Percentiles rank a stretch among this genome's conserved stretches.
phyloP scores from a whole-genome alignment of 2,329 filamentous ascomycete species.

The Ambrosiella xylebori region DNA sequence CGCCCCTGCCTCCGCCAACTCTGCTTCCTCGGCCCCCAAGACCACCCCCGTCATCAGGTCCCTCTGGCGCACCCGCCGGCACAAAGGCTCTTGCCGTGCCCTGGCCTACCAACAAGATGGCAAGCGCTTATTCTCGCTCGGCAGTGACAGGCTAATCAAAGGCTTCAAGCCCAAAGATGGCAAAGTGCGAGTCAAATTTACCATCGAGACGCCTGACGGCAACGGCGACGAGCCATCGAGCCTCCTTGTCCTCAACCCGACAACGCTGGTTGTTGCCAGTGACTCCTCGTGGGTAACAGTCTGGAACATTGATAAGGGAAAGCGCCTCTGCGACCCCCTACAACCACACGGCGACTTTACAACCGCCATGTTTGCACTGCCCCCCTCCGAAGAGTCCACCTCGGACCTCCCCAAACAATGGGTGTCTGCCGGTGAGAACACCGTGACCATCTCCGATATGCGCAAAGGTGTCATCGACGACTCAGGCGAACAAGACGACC shows the following conservation, averaged over 20 bases:
- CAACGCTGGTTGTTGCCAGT: slow-evolving; percentile 74
- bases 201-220: slow-evolving; percentile 30
- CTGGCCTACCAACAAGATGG: slow-evolving; percentile 69
- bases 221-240: slow-evolving; percentile 45
- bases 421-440: slow-evolving; percentile 83
- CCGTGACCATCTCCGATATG: slow-evolving; percentile 76
- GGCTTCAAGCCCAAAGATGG: slow-evolving; percentile 41
- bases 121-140: slow-evolving; percentile 47
- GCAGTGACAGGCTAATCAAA: slow-evolving; percentile 41
- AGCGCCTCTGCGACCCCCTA: slow-evolving; percentile 24
- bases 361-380: slow-evolving; percentile 70
- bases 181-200: slow-evolving; percentile 64
- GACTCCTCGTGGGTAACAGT: slow-evolving; percentile 82
- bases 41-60: slow-evolving; percentile 52
- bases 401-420: slow-evolving; percentile 88
- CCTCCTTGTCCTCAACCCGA: slow-evolving; percentile 68
- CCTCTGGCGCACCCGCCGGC: slow-evolving; percentile 70
- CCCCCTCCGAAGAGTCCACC: slow-evolving; percentile 62
- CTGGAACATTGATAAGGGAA: slow-evolving; percentile 49
- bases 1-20: slow-evolving; percentile 18
- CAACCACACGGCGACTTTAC: slow-evolving; percentile 87
- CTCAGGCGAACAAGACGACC: slow-evolving; percentile 89
- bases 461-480: slow-evolving; percentile 70
- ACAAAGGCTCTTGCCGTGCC: slow-evolving; percentile 84
- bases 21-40: slow-evolving; percentile 37